phyloP scores from a whole-genome alignment of 805 yeast species.

The Torulaspora quercuum region DNA sequence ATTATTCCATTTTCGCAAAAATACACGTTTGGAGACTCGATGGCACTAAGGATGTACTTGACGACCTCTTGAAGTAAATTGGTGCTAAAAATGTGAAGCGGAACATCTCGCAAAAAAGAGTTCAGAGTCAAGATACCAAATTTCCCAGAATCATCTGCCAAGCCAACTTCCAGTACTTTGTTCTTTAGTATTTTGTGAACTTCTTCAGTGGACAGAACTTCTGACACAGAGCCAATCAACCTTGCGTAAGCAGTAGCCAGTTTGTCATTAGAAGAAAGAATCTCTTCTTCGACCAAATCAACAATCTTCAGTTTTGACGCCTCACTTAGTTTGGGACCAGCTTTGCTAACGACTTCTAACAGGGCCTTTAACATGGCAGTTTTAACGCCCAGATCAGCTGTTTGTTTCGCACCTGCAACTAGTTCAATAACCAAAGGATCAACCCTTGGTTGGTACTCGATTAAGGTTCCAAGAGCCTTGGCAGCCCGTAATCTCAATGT shows the following conservation, averaged over 20 bases:
- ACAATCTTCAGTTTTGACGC: slow-evolving; percentile 65
- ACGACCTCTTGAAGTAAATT: slow-evolving; percentile 51
- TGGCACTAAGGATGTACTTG: slow-evolving; percentile 46
- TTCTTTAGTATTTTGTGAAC: slow-evolving; percentile 55
- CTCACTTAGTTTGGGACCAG: slow-evolving; percentile 76
- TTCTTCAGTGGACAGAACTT: slow-evolving; percentile 60
- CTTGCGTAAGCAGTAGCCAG: slow-evolving; percentile 73
- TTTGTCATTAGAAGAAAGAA: slow-evolving; percentile 52
- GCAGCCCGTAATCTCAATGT: slow-evolving; percentile 81
- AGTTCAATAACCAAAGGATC: slow-evolving; percentile 88
- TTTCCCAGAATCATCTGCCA: slow-evolving; percentile 45
- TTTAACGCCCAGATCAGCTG: slow-evolving; percentile 68
- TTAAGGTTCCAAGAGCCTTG: slow-evolving; percentile 79
- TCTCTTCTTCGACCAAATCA: slow-evolving; percentile 70
- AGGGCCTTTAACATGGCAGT: slow-evolving; percentile 83
- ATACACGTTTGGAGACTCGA: slow-evolving; percentile 42
- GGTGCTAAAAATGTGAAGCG: slow-evolving; percentile 54
- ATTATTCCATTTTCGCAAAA: slow-evolving; percentile 71
- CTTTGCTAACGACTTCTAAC: slow-evolving; percentile 73
- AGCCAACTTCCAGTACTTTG: slow-evolving; percentile 51
- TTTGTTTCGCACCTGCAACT: slow-evolving; percentile 65
- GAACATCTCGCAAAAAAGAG: slow-evolving; percentile 75
- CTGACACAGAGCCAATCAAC: slow-evolving; percentile 72
- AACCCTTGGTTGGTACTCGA: slow-evolving; percentile 86
- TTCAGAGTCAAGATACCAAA: slow-evolving; percentile 72